Conservation (phyloP, 371 early-diverging fungal species). For the Circinella umbellata region DNA sequence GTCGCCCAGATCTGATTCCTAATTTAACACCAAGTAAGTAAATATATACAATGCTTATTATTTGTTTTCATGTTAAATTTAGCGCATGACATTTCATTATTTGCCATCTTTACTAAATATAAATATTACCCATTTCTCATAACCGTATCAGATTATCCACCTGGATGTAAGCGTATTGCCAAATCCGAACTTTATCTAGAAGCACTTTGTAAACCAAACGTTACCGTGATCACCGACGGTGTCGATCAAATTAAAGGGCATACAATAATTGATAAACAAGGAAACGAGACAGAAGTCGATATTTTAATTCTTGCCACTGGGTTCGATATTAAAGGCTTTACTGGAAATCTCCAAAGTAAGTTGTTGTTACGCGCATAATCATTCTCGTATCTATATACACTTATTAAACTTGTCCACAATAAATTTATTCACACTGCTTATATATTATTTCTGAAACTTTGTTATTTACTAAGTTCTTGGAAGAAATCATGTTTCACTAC, state of each 20-base stretch:
- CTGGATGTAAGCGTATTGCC: slow-evolving; percentile 38
- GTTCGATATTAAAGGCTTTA: slow-evolving; percentile 29
- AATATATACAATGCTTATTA: too few relatives aligned
- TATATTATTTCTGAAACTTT: not conserved
- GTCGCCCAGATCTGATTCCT: slow-evolving; percentile 24
- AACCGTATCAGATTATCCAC: slow-evolving; percentile 10
- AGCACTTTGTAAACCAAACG: slow-evolving; percentile 23
- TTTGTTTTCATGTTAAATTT: too few relatives aligned
- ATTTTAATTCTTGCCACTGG: slow-evolving; percentile 35
- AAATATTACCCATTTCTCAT: not conserved
- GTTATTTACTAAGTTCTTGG: slow-evolving; percentile 21
- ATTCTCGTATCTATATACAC: not conserved
- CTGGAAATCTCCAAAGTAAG: slow-evolving; percentile 35
- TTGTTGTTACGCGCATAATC: not conserved
- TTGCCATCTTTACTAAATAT: too few relatives aligned
- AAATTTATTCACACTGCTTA: not conserved
- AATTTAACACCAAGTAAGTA: slow-evolving; percentile 18
- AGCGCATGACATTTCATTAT: too few relatives aligned
- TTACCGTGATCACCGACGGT: slow-evolving; percentile 20
- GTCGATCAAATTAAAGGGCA: slow-evolving; percentile 25
- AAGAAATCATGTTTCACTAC: slow-evolving; percentile 18
- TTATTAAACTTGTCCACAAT: not conserved
- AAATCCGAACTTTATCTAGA: slow-evolving; percentile 31
- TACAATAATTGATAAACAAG: slow-evolving; percentile 27
- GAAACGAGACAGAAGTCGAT: slow-evolving; percentile 29